Evolutionary conservation across 73 alveolate species (phyloP), one percentile per base, ranked within the genome.

Genomic region (Symbiodinium pilosum): DNA sequence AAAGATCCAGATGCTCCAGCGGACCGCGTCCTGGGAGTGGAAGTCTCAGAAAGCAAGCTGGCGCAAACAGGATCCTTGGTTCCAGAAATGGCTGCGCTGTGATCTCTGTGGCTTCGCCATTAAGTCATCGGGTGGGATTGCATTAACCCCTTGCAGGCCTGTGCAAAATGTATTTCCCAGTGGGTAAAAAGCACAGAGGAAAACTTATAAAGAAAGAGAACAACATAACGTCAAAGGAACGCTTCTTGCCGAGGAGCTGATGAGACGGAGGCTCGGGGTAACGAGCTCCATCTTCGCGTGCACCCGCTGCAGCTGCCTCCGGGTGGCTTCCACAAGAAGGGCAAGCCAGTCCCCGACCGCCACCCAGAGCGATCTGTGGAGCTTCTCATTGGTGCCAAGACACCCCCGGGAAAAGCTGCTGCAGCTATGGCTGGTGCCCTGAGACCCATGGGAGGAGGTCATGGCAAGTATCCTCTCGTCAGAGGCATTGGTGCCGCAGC

Each of bases 371-470:
- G 39, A 24, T 24, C 93, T 30, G 28, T 34, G 42, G 97, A 91
- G 38, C 64, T 91, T n/a, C 89, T 91, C 77, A 59, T 91, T 24
- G 88, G 97, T 6, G 47, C 38, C 52, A 54, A 18, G 38, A 91
- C 97, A 26, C 81, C n/a, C 89, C 87, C 97, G 2, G 88, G 81
- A 11, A 91, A 91, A 77, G 97, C 97, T n/a, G 97, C 97, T 5
- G 97, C 97, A 7, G 97, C 97, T 52, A 91, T 91, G 89, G 97
- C 97, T 24, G 97, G 89, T 26, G 97, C 97, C 20, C 24, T 91
- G 97, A 28, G 97, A 54, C 97, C 97, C 14, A 83, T 59, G 84
- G 97, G 97, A 21, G 97, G 97, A 38, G 81, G 97, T 9, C 97
- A 91, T 41, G 97, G 97, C 36, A 91, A 69, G 77, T 91, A 43